Conservation (phyloP, 148 eudicot genomes). For the Rhododendron henanense region DNA sequence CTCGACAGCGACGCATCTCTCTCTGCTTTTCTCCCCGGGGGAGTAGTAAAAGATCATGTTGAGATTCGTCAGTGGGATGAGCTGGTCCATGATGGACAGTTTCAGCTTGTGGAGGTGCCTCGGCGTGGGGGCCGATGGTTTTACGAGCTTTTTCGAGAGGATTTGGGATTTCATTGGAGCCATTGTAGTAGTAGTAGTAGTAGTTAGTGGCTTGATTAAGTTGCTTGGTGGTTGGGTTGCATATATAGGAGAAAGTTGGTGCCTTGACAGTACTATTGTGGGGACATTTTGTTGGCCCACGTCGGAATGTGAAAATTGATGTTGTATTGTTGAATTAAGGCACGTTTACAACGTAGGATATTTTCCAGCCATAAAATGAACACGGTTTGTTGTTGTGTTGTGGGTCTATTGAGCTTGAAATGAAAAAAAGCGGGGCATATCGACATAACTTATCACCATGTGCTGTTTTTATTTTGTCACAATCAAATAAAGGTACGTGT, state of each 20-base stretch:
- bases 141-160: conserved; percentile 18
- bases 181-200: background rate
- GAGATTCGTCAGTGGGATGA: conserved; percentile 11
- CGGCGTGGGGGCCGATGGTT: conserved; percentile 29
- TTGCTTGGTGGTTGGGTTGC: background rate
- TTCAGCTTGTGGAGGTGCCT: conserved; percentile 12
- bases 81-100: conserved; percentile 22
- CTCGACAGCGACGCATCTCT: background rate
- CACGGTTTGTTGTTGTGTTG: background rate
- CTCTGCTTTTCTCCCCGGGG: background rate
- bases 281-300: background rate
- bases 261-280: background rate
- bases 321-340: background rate
- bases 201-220: background rate
- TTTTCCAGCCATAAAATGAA: background rate
- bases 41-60: conserved; percentile 18
- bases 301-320: background rate
- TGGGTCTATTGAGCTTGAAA: background rate
- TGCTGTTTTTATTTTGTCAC: background rate
- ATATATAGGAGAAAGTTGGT: background rate
- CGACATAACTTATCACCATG: background rate
- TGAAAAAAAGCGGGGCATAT: background rate
- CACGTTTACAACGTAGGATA: background rate
- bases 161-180: background rate
- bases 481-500: background rate